These are phyloP conservation scores for Tricholoma sp. DNA, from an alignment of 768 basidiomycete genomes.

Conservation along the genomic window DNA sequence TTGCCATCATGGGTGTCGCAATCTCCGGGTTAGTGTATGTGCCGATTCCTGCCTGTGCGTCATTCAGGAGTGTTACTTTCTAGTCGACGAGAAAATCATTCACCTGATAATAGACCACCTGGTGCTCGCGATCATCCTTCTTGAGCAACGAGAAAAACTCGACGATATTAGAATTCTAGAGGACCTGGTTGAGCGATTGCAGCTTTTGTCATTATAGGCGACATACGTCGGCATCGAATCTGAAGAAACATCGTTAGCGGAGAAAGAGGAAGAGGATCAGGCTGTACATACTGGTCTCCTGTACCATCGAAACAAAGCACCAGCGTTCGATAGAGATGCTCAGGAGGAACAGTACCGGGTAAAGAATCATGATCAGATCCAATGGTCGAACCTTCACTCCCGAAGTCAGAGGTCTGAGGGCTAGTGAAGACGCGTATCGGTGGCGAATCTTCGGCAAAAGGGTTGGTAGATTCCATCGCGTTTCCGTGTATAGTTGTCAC, in stretches of 20 bases:
- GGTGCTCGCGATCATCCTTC: slow-evolving; percentile 29
- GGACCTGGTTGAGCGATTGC: neutral
- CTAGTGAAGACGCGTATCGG: neutral
- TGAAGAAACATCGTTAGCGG: neutral
- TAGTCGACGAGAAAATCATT: neutral
- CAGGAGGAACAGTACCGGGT: neutral
- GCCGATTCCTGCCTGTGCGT: slow-evolving; percentile 45
- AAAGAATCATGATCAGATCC: neutral
- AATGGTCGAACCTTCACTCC: neutral
- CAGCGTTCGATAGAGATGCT: slow-evolving; percentile 24
- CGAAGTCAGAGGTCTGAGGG: neutral
- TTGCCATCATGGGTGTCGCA: slow-evolving; percentile 40
- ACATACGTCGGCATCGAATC: slow-evolving; percentile 23
- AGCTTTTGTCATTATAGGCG: neutral
- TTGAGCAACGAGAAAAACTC: slow-evolving; percentile 31
- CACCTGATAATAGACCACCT: slow-evolving; percentile 42
- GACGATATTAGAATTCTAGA: slow-evolving; percentile 36
- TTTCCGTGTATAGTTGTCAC: neutral
- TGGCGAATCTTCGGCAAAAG: neutral
- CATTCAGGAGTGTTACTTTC: neutral
- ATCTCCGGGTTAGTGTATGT: slow-evolving; percentile 50
- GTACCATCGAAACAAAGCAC: slow-evolving; percentile 43
- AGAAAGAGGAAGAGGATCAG: neutral
- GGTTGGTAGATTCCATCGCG: neutral
- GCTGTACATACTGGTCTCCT: slow-evolving; percentile 24